Evolutionary conservation across 1,139 yeast genomes (phyloP), one percentile per base, ranked within the genome.

Genomic region (Saccharomyces hybrid): DNA sequence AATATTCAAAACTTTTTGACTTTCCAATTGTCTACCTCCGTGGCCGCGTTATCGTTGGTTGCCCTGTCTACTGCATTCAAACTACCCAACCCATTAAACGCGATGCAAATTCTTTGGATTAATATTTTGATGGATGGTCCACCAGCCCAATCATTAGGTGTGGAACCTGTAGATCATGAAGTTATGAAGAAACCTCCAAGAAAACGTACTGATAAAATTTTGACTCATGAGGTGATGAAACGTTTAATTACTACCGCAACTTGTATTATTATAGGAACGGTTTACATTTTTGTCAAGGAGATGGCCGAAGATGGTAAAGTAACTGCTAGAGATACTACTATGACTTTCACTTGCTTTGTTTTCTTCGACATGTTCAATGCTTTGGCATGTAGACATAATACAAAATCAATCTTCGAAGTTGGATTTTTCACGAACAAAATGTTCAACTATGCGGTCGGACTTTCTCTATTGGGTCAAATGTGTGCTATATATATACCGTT

Each of bases 121-220:
- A 91, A 93, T 69, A 93, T 93, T 56, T 78, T 93, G 59, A 93
- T 93, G 99, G 99, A 93, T 73, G 99, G 99, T 0, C 99, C 99
- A 7, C 99, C 99, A 3, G 99, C 99, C 0, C 99, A 93, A 72
- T 88, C 96, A 0, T 77, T 93, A 51, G 98, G 99, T 54, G 98
- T 93, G 32, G 99, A 93, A 73, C 96, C 97, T 1, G 98, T 91
- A 27, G 98, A 91, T 68, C 89, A 87, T 59, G 95, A 85, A 68
- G 96, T 93, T 46, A 91, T 93, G 98, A 81, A 79, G 59, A 87
- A 87, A 67, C 98, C 98, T 14, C 98, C 99, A 54, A 82, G 99
- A 71, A 79, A 83, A 55, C 83, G 97, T 68, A 78, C 80, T 54
- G 97, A 90, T 61, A 84, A 84, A 63, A 93, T 93, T 54, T 75